These are phyloP conservation scores for Penicillium rolfsii DNA, from an alignment of 2,329 filamentous ascomycete species.

Conservation along the genomic window DNA sequence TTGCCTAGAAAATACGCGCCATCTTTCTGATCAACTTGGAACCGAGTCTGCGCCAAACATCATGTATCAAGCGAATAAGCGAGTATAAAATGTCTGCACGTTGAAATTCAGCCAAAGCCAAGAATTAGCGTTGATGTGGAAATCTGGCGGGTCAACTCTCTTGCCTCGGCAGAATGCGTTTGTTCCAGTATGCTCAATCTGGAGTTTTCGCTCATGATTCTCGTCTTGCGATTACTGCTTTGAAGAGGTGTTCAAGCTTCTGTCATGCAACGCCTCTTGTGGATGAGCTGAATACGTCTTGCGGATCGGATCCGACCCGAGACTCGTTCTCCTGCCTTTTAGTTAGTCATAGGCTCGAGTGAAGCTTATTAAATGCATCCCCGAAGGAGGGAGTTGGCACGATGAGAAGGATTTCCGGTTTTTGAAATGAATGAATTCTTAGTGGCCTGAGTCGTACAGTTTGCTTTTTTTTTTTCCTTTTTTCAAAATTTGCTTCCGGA, in stretches of 20 bases:
- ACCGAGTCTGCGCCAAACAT: neutral
- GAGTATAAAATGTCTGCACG: neutral
- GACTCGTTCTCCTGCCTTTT: too few relatives aligned
- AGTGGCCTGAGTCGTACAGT: neutral
- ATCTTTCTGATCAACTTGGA: neutral
- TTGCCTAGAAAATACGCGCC: too few relatives aligned
- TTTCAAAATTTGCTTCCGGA: neutral
- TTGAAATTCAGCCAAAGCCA: neutral
- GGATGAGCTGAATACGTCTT: neutral
- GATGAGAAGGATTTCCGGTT: neutral
- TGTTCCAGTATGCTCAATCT: too few relatives aligned
- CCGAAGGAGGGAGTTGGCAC: neutral
- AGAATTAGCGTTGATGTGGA: too few relatives aligned
- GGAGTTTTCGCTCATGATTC: neutral
- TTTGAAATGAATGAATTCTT: neutral
- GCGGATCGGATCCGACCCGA: constrained; percentile 2
- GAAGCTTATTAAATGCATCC: neutral
- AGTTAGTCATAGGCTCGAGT: neutral
- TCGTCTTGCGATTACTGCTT: neutral
- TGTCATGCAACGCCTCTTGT: neutral
- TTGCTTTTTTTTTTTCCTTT: neutral
- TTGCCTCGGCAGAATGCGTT: too few relatives aligned
- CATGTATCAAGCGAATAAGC: neutral
- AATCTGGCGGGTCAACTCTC: too few relatives aligned
- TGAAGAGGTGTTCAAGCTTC: neutral